A percentile compares a stretch with the other conserved stretches of the same genome.
Evolutionary conservation across 2,329 filamentous ascomycete genomes (phyloP).

Genomic region (Ceratocystis cacaofunesta): DNA sequence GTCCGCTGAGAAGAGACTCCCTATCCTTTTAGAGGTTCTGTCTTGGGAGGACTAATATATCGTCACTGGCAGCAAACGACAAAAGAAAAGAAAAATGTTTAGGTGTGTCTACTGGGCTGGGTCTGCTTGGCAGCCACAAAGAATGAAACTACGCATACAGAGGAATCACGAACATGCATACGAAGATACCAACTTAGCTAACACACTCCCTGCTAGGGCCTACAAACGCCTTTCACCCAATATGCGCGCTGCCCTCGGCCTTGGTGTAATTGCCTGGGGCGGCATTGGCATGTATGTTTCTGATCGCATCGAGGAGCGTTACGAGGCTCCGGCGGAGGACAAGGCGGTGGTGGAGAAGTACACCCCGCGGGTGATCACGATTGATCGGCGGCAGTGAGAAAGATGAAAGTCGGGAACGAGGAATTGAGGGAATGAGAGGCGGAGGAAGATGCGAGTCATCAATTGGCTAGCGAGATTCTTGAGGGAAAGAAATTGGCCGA

Average conservation of each 20-base stretch:
- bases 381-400: conserved; percentile 29
- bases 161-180: too few species aligned
- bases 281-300: conserved; percentile 56
- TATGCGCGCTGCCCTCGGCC: conserved; percentile 56
- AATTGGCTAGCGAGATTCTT: too few species aligned
- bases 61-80: too few species aligned
- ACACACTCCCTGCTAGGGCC: conserved; percentile 30
- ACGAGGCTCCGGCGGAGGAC: conserved; percentile 62
- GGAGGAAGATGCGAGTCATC: conserved; percentile 2
- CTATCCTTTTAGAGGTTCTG: too few species aligned
- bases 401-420: not conserved
- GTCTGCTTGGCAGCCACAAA: too few species aligned
- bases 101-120: too few species aligned
- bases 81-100: too few species aligned
- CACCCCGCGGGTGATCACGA: conserved; percentile 45
- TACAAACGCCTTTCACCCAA: conserved; percentile 59
- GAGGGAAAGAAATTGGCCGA: too few species aligned
- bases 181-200: not conserved
- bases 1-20: too few species aligned
- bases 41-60: too few species aligned
- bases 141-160: too few species aligned
- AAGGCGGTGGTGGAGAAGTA: conserved; percentile 47
- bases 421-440: not conserved
- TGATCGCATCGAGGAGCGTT: conserved; percentile 55
- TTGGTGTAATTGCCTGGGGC: conserved; percentile 64